These are phyloP conservation scores for Allomyces arbusculus DNA, from an alignment of 192 early-diverging fungal genomes.

Conservation along the genomic window DNA sequence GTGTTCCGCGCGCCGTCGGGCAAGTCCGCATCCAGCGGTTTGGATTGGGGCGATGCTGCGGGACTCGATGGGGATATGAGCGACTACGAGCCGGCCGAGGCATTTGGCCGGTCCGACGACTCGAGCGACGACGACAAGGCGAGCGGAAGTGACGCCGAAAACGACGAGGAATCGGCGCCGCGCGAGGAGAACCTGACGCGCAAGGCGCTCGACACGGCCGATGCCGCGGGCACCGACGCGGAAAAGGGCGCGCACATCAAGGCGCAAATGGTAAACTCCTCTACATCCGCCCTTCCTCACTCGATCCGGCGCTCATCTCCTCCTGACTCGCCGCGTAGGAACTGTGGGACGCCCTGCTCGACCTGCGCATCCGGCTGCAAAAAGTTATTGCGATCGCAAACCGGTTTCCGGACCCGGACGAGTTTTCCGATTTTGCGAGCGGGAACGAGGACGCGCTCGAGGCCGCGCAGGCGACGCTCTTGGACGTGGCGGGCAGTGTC, in stretches of 20 bases:
- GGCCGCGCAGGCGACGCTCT: neutral
- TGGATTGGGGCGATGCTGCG: too few species aligned
- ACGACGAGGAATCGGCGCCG: neutral
- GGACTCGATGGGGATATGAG: too few species aligned
- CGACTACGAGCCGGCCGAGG: neutral
- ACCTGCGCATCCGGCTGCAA: slow-evolving; percentile 73
- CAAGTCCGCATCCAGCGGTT: too few species aligned
- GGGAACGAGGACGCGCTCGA: neutral
- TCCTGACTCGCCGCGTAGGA: too few species aligned
- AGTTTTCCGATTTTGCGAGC: neutral
- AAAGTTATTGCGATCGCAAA: slow-evolving; percentile 54
- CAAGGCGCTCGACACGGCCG: neutral
- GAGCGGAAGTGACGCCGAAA: neutral
- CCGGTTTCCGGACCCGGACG: slow-evolving; percentile 39
- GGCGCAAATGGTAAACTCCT: slow-evolving; percentile 50
- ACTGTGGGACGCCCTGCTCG: slow-evolving; percentile 57
- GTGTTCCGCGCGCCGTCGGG: too few species aligned
- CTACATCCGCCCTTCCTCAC: neutral
- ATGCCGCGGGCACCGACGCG: slow-evolving; percentile 24
- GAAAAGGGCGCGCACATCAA: slow-evolving; percentile 84
- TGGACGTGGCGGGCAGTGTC: neutral
- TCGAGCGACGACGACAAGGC: neutral
- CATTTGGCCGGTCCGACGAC: neutral
- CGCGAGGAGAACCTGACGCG: neutral
- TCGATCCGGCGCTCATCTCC: neutral